Base-by-base conservation (phyloP, 2,329 filamentous ascomycete species). In the Aspergillus fumigatiaffinis region DNA sequence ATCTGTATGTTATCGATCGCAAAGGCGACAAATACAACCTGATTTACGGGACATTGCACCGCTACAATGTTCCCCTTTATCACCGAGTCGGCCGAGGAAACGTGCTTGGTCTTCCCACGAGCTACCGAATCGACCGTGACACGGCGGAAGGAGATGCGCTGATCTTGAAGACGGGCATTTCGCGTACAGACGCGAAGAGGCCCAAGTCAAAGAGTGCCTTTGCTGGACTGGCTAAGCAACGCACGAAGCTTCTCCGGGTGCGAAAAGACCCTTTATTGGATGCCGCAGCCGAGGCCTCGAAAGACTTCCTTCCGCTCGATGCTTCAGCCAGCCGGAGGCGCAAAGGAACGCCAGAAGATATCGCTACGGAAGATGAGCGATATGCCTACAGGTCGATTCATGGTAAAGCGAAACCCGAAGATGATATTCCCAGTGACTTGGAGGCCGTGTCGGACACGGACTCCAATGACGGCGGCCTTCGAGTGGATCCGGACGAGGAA, bases 11-110 rank as follows among this genome's bases (percentile, higher is more conserved):
- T 48, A 67, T 90, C 52, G 93, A 97, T 73, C 84, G 79, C 46
- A 86, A 85, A 67, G 92, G 93, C 0, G 93, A 97, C 66, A 78
- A 82, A 4, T 82, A 91, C 50, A 91, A 94, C 62, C 73, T 88
- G 48, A 82, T 82, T 26, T 97, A 92, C 70, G 90, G 90, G 1
- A 82, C 84, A 28, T 81, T 89, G 42, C 86, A 96, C 69, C 84
- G 84, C 38, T 89, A 89, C 62, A 83, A 82, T 54, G 76, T 95
- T 10, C 91, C 92, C 0, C 66, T 75, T 2, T 97, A 95, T 69
- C 81, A 82, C 59, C 86, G 91, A 5, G 77, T 78, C 59, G 90
- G 91, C 14, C 78, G 79, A 55, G 91, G 91, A 2, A 81, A 80
- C 56, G 78, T 97, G 1, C 72, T 97, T 12, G 93, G 92, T 0